Base-by-base conservation (phyloP, 2,329 filamentous ascomycete species). In the Hypoxylon sp. region DNA sequence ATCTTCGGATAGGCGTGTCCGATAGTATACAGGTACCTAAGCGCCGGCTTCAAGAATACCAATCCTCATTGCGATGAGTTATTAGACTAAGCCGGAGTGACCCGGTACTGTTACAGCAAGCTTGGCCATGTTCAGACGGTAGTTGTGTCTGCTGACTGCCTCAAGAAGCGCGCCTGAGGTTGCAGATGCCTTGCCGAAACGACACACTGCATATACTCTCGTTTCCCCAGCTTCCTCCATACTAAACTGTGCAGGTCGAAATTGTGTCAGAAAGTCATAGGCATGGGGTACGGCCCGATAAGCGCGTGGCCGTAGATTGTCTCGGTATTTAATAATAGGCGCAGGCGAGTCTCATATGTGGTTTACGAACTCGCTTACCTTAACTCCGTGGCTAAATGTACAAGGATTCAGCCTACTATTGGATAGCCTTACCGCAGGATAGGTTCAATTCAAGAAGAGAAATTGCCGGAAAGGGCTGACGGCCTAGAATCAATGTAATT, bases 291-390 rank as follows among this genome's bases (percentile, higher is more conserved):
- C 61, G 65, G 58, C 49, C 65, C 61, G 61, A 65, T 58, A 63
- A 63, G 58, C 68, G 65, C 61, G 61, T 63, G 32, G 50, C 19
- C n/a, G 53, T 48, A 60, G 21, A 55, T 65, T 52, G 14, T 43
- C 34, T 36, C 7, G 5, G 5, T 30, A 52, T 3, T 38, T n/a
- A 10, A 50, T 38, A 41, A 60, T 51, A 60, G 41, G 46, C 50
- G 53, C 64, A 52, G 30, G 56, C 23, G 59, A 68, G 17, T 2
- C 28, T 53, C 36, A 13, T 21, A 38, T 38, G 23, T 23, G 4
- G 28, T 43, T 60, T n/a, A 14, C 25, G 11, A 49, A 25, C 10
- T 48, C 5, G 5, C 17, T 41, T 56, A 49, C 14, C 11, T 17
- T 14, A 50, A 23, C n/a, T 43, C 52, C n/a, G 36, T 63, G 67